Base-by-base conservation (phyloP, 805 yeast genomes). In the Metschnikowia colocasiae region DNA sequence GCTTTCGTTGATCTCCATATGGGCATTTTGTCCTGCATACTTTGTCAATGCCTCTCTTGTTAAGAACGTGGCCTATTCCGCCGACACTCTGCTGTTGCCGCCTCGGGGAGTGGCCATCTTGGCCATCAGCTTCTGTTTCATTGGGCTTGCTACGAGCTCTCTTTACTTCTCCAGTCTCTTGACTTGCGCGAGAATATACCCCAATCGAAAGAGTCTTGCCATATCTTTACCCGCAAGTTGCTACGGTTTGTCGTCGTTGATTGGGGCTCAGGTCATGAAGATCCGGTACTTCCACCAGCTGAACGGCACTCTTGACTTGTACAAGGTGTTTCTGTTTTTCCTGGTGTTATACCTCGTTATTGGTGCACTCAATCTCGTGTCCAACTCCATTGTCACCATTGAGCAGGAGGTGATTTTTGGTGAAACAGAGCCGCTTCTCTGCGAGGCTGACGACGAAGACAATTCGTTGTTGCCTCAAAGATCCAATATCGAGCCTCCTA, bases 171-270 rank as follows among this genome's bases (percentile, higher is more conserved):
- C 85, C 51, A 79, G 87, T 39, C 67, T 86, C 51, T 64, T 86
- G 26, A 85, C 95, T 1, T 88, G 96, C 67, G 95, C 97, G 2
- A 82, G 86, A 57, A 78, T 90, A n/a, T 87, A 81, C 59, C 95
- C 95, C 0, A 71, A 79, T 33, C 74, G 75, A 40, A 87, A 88
- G 49, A 85, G 95, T 2, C 65, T 92, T 46, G 86, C 96, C 27
- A 88, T 92, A 37, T 85, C 95, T 45, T 76, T 86, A 38, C 99
- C 99, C 0, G 91, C 92, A 2, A 80, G 95, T 0, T 85, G 85
- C 52, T 91, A 85, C 63, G 99, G 98, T 1, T 59, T 89, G 26
- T 85, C 95, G 4, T 79, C 95, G 1, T 69, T 94, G 46, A 64
- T 91, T 40, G 85, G 87, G 3, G 77, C 96, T 0, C 90, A 82